Conservation (phyloP, 768 basidiomycete species). For the Galerina marginata region DNA sequence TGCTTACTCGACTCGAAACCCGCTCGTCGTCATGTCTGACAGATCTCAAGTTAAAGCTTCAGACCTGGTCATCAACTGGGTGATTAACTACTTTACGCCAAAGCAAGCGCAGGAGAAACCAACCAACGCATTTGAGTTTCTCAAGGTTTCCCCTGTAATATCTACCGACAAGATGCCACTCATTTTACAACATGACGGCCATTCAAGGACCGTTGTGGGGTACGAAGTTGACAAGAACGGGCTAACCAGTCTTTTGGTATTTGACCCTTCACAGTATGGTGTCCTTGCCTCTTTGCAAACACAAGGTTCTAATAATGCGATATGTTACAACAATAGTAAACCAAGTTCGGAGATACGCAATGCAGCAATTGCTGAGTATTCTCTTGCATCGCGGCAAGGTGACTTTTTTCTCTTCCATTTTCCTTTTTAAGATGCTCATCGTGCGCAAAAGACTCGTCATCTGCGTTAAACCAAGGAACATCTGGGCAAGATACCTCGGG, state of each 20-base stretch:
- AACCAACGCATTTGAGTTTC: constrained; percentile 54
- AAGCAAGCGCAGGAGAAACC: constrained; percentile 27
- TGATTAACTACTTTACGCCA: constrained; percentile 71
- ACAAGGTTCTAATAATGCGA: background rate
- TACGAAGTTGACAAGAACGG: constrained; percentile 72
- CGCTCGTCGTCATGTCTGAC: background rate
- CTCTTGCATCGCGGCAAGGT: background rate
- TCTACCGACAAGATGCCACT: constrained; percentile 76
- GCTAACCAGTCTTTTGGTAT: constrained; percentile 66
- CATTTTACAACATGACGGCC: constrained; percentile 82
- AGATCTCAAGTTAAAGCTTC: constrained; percentile 38
- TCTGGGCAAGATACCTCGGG: constrained; percentile 1
- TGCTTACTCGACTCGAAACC: background rate
- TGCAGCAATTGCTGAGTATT: constrained; percentile 23
- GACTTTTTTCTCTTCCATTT: too few relatives aligned
- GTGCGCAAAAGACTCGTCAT: too few relatives aligned
- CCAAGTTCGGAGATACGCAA: constrained; percentile 23
- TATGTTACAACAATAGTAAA: constrained; percentile 11
- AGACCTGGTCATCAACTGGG: constrained; percentile 67
- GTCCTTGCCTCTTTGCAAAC: background rate
- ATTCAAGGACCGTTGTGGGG: constrained; percentile 88
- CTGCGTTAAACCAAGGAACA: too few relatives aligned
- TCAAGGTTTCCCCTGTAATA: constrained; percentile 58
- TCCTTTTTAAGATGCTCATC: too few relatives aligned
- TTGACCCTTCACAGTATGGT: constrained; percentile 78